phyloP scores from a whole-genome alignment of 2,329 filamentous ascomycete species.

The Raffaelea arxii region DNA sequence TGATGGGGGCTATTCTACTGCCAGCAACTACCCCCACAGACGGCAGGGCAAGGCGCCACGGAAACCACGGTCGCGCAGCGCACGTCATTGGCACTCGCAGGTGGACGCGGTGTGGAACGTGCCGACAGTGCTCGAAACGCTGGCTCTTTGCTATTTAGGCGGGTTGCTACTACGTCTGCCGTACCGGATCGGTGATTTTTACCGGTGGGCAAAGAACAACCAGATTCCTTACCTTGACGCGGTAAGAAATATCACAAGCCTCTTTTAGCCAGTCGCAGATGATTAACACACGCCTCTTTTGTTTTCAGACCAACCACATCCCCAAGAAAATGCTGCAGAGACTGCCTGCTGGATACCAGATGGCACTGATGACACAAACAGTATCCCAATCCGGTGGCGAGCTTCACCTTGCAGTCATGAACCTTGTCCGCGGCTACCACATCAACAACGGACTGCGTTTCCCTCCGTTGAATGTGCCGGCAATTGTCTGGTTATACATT shows the following conservation, averaged over 20 bases:
- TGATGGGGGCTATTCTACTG: background rate
- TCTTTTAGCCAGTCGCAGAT: background rate
- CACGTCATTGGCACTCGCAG: constrained; percentile 34
- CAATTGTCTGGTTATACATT: constrained; percentile 60
- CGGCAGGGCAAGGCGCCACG: constrained; percentile 11
- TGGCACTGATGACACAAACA: constrained; percentile 43
- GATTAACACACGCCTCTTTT: background rate
- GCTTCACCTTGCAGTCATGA: constrained; percentile 55
- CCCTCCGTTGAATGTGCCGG: constrained; percentile 61
- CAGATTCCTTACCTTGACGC: constrained; percentile 65
- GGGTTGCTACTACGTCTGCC: constrained; percentile 67
- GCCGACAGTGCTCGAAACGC: constrained; percentile 63
- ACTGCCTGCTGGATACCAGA: constrained; percentile 52
- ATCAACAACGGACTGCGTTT: constrained; percentile 60
- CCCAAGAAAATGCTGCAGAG: constrained; percentile 56
- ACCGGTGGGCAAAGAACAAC: constrained; percentile 55
- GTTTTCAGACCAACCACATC: constrained; percentile 41
- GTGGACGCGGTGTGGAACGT: constrained; percentile 39
- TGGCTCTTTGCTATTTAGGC: constrained; percentile 73
- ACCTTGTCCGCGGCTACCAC: constrained; percentile 54
- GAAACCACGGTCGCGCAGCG: constrained; percentile 16
- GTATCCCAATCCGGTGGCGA: constrained; percentile 38
- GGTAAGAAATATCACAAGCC: constrained; percentile 26
- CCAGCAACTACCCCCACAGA: constrained; percentile 4
- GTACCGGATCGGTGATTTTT: constrained; percentile 63